Base-by-base conservation (phyloP, 306 rosid genomes). In the Lathyrus aphaca region DNA sequence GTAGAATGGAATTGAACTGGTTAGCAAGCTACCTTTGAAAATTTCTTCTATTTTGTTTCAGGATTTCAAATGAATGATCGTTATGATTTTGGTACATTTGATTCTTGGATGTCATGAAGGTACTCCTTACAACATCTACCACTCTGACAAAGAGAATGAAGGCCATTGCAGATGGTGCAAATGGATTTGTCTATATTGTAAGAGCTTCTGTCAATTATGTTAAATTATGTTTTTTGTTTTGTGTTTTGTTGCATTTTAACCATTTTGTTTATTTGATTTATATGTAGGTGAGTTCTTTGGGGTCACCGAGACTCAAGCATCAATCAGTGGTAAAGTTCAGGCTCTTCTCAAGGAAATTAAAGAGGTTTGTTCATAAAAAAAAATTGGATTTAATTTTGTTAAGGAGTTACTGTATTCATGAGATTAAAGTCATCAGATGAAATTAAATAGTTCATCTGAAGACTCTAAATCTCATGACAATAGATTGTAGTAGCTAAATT, bases 301-400 rank as follows among this genome's bases (percentile, higher is more conserved):
- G 99, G 95, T 94, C 66, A 94, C 99, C 0, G 97, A 96, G 58
- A 89, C 97, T 37, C 97, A 97, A 50, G 81, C 91, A 29, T 87
- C 96, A 16, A 89, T 94, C 48, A 91, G 85, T 67, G 77, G 62
- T 9, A 68, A 68, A 46, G 99, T 94, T 81, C 78, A 75, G 42
- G 35, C 75, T 60, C 95, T 94, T 78, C 64, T 94, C 66, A 64
- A 42, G 69, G 92, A 87, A 50, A 88, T 94, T 58, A 94, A 91
- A 80, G 82, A 86, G 99, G 97, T 90, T 62, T 81, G 82, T 83
- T 21, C 35, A 21, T 12, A 21, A 55, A 55, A 12, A 4, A 1
- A 0, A 18, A 18, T 51, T 50, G 5, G 54, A 9, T 50, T 50
- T 8, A 18, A 50, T 50, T 13, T 13, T 18, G 57, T 2, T 13